These are phyloP conservation scores for Sarcodon aspratus DNA, from an alignment of 768 basidiomycete species.

Conservation along the genomic window DNA sequence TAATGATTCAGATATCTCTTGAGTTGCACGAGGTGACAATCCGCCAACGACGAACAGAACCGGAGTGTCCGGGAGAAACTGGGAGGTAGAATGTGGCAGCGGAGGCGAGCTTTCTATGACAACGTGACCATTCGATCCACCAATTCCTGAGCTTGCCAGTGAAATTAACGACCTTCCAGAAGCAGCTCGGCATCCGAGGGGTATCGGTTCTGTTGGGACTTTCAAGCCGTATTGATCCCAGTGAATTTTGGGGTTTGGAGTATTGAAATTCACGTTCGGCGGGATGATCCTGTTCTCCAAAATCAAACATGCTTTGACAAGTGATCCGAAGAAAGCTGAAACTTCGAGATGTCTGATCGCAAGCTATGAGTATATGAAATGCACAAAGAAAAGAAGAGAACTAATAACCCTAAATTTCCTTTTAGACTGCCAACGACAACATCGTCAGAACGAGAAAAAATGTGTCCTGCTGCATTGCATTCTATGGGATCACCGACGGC, in stretches of 20 bases:
- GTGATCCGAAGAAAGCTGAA: conserved; percentile 32
- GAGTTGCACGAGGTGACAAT: conserved; percentile 21
- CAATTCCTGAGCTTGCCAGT: conserved; percentile 33
- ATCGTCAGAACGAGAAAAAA: conserved; percentile 21
- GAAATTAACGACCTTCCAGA: conserved; percentile 22
- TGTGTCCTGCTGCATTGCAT: conserved; percentile 33
- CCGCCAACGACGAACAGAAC: conserved; percentile 23
- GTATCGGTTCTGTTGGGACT: conserved; percentile 19
- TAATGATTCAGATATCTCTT: conserved; percentile 1
- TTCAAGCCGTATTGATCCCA: conserved; percentile 28
- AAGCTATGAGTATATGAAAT: background rate
- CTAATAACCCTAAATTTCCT: conserved; percentile 31
- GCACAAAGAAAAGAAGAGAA: background rate
- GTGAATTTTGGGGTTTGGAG: conserved; percentile 24
- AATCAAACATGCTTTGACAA: conserved; percentile 29
- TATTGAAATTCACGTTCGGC: conserved; percentile 26
- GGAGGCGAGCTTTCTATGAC: conserved; percentile 24
- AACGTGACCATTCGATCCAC: conserved; percentile 32
- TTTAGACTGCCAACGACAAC: conserved; percentile 32
- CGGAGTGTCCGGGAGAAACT: conserved; percentile 6
- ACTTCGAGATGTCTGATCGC: conserved; percentile 25
- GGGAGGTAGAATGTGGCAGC: background rate
- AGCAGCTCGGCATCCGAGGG: conserved; percentile 12
- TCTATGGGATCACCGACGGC: conserved; percentile 38
- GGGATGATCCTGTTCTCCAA: conserved; percentile 24